These are phyloP conservation scores for Ophiosphaerella korrae DNA, from an alignment of 2,329 filamentous ascomycete genomes.

Conservation along the genomic window DNA sequence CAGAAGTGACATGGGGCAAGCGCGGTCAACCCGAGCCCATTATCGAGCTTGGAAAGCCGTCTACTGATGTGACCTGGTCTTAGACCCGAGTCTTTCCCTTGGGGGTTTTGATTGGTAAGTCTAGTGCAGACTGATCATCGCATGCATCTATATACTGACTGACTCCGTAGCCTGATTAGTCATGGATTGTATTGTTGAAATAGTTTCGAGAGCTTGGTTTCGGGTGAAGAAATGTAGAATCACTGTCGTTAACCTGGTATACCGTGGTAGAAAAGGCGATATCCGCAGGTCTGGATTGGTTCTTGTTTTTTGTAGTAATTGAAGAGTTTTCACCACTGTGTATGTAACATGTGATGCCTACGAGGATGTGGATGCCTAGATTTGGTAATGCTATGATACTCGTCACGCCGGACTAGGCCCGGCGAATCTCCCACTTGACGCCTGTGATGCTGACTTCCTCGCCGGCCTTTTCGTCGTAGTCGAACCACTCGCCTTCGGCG, in stretches of 20 bases:
- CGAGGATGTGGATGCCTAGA: background rate
- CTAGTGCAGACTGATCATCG: background rate
- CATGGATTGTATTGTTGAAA: background rate
- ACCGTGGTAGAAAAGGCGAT: constrained; percentile 1
- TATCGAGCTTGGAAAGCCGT: constrained; percentile 20
- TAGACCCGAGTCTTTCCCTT: background rate
- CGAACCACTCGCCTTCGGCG: constrained; percentile 92
- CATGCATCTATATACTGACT: background rate
- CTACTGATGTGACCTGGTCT: constrained; percentile 24
- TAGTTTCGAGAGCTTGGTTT: background rate
- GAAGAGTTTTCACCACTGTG: background rate
- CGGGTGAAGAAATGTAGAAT: background rate
- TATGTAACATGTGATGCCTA: background rate
- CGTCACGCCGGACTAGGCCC: constrained; percentile 56
- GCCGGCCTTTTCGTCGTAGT: constrained; percentile 92
- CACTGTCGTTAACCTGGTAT: constrained; percentile 6
- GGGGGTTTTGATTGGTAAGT: background rate
- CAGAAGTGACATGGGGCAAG: constrained; percentile 23
- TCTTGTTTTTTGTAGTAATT: constrained; percentile 7
- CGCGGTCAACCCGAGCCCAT: constrained; percentile 8
- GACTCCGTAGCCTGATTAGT: background rate
- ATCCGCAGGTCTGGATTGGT: constrained; percentile 5
- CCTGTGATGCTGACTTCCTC: constrained; percentile 94
- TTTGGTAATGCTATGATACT: background rate
- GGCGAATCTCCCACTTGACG: constrained; percentile 81